Conservation (phyloP, 306 rosid genomes). For the Pyrus betulifolia region DNA sequence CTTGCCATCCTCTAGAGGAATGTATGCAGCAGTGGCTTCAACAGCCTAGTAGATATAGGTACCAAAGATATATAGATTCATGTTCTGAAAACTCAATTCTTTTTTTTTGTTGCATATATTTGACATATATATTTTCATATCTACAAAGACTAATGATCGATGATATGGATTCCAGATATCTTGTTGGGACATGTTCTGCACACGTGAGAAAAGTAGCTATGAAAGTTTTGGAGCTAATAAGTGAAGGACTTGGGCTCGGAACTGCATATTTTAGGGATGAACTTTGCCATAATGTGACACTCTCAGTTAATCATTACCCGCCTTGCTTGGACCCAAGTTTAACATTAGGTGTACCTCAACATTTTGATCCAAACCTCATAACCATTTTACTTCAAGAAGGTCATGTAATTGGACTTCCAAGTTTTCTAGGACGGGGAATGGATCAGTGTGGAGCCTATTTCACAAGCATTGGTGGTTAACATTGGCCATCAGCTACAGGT, state of each 20-base stretch:
- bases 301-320: slow-evolving; percentile 5
- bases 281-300: no score
- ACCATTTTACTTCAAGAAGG: slow-evolving; percentile 15
- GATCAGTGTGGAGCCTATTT: slow-evolving; percentile 44
- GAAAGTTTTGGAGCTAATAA: slow-evolving; percentile 12
- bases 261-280: no score
- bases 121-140: no score
- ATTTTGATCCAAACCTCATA: slow-evolving; percentile 13
- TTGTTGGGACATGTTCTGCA: neutral
- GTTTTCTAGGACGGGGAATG: slow-evolving; percentile 42
- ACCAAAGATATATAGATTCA: no score
- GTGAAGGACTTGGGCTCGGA: slow-evolving; percentile 16
- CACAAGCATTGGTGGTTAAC: neutral
- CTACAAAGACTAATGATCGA: no score
- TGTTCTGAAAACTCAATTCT: no score
- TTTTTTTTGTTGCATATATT: no score
- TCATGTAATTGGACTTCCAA: slow-evolving; percentile 23
- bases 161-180: no score
- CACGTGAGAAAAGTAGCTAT: neutral
- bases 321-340: slow-evolving; percentile 3
- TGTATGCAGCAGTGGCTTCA: no score
- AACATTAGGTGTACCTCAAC: slow-evolving; percentile 15
- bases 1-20: neutral
- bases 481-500: slow-evolving; percentile 32
- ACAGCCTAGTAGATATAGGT: neutral